A percentile compares a stretch with the other conserved stretches of the same genome.
Conservation (phyloP, 2,329 filamentous ascomycete genomes). For the Lachnellula subtilissima region DNA sequence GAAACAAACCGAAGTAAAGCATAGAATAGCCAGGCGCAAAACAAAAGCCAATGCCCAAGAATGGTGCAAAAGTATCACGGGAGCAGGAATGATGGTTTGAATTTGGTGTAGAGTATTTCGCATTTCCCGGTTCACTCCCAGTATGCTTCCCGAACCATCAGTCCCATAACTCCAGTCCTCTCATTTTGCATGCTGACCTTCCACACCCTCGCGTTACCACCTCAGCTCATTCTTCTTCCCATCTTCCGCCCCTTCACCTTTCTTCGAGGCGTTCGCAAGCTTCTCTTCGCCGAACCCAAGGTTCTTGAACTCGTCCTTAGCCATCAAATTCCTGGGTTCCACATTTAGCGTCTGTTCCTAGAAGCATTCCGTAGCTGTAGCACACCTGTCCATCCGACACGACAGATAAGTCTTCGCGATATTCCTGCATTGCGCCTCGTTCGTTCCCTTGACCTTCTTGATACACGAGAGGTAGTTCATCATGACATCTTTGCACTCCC, state of each 20-base stretch:
- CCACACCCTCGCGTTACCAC: constrained; percentile 16
- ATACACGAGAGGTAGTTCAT: constrained; percentile 80
- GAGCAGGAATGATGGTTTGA: too few relatives aligned
- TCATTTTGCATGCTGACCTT: background rate
- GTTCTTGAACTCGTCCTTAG: constrained; percentile 90
- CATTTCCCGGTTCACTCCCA: too few relatives aligned
- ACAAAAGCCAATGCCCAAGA: too few relatives aligned
- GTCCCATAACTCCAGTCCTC: too few relatives aligned
- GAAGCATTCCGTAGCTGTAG: background rate
- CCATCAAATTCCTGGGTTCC: constrained; percentile 73
- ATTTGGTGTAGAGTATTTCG: too few relatives aligned
- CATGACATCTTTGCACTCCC: constrained; percentile 92
- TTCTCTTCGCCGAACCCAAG: constrained; percentile 62
- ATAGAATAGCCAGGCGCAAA: too few relatives aligned
- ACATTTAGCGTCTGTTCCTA: constrained; percentile 1
- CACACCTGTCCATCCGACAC: constrained; percentile 92
- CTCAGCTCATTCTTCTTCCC: constrained; percentile 20
- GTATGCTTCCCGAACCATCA: too few relatives aligned
- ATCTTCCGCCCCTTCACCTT: constrained; percentile 14
- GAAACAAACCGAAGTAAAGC: too few relatives aligned
- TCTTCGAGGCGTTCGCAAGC: constrained; percentile 11
- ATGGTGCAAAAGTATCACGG: too few relatives aligned
- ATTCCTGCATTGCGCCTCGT: constrained; percentile 78
- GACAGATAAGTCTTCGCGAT: constrained; percentile 83
- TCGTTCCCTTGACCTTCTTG: constrained; percentile 75